A percentile compares a stretch with the other conserved stretches of the same genome.
These are phyloP conservation scores for Kalmanozyma brasiliensis DNA, from an alignment of 1,284 basidiomycete species.

Conservation along the genomic window DNA sequence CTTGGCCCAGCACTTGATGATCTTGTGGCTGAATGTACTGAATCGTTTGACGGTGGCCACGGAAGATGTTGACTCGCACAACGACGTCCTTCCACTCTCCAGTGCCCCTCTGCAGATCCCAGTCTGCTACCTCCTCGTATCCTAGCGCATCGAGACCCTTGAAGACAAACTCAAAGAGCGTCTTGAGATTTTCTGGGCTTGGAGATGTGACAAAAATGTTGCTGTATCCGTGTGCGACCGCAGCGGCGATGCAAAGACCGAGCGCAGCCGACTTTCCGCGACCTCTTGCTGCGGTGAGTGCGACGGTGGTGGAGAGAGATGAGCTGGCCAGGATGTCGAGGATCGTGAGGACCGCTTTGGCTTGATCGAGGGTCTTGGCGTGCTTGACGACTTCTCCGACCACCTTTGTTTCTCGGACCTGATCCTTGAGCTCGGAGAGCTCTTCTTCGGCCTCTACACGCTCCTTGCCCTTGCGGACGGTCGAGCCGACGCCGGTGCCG, in stretches of 20 bases:
- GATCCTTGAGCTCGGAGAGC: slow-evolving; percentile 83
- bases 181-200: slow-evolving; percentile 96
- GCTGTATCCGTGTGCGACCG: slow-evolving; percentile 92
- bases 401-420: slow-evolving; percentile 83
- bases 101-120: slow-evolving; percentile 94
- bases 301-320: slow-evolving; percentile 88
- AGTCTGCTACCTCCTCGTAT: slow-evolving; percentile 97
- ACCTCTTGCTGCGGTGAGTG: slow-evolving; percentile 92
- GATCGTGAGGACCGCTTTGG: slow-evolving; percentile 62
- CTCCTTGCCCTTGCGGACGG: slow-evolving; percentile 72
- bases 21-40: slow-evolving; percentile 95
- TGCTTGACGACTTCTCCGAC: slow-evolving; percentile 89
- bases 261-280: slow-evolving; percentile 96
- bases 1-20: slow-evolving; percentile 94
- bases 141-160: slow-evolving; percentile 94
- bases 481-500: slow-evolving; percentile 56
- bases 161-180: slow-evolving; percentile 97
- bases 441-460: slow-evolving; percentile 72
- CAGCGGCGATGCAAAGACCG: slow-evolving; percentile 91
- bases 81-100: slow-evolving; percentile 96
- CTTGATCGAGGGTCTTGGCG: slow-evolving; percentile 90
- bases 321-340: slow-evolving; percentile 64
- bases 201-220: slow-evolving; percentile 99
- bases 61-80: slow-evolving; percentile 94
- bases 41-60: slow-evolving; percentile 67